Percentiles rank a stretch among this genome's conserved stretches.
Conservation (phyloP, 495 filamentous ascomycete genomes). For the Neurospora hispaniola region DNA sequence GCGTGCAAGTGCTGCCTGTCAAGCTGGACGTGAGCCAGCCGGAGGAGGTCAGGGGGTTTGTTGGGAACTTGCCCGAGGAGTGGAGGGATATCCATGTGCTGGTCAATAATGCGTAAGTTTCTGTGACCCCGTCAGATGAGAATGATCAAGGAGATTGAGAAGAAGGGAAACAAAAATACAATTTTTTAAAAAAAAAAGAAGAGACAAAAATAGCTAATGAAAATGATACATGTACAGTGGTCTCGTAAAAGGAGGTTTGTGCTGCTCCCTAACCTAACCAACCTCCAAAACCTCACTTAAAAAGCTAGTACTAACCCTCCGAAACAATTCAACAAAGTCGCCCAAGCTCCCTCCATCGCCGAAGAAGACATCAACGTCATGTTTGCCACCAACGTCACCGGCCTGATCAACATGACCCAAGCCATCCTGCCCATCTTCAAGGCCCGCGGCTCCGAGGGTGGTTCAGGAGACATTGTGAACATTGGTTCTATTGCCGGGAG, state of each 20-base stretch:
- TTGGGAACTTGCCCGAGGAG: slow-evolving; percentile 63
- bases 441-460: slow-evolving; percentile 57
- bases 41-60: slow-evolving; percentile 64
- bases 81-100: slow-evolving; percentile 82
- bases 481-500: slow-evolving; percentile 92
- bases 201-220: background rate
- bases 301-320: background rate
- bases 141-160: background rate
- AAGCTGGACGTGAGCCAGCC: slow-evolving; percentile 81
- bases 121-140: background rate
- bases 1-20: slow-evolving; percentile 70
- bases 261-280: background rate
- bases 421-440: slow-evolving; percentile 78
- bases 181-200: too few relatives aligned
- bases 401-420: slow-evolving; percentile 96
- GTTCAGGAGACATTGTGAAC: slow-evolving; percentile 90
- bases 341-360: slow-evolving; percentile 72
- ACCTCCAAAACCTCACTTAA: background rate
- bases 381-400: slow-evolving; percentile 88
- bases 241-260: slow-evolving; percentile 22
- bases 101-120: slow-evolving; percentile 90
- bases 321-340: slow-evolving; percentile 37
- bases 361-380: slow-evolving; percentile 78
- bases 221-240: slow-evolving; percentile 8
- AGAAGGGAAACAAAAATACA: background rate